A percentile compares a stretch with the other conserved stretches of the same genome.
These are phyloP conservation scores for Tulasnella calospora DNA, from an alignment of 768 basidiomycete species.

Conservation along the genomic window DNA sequence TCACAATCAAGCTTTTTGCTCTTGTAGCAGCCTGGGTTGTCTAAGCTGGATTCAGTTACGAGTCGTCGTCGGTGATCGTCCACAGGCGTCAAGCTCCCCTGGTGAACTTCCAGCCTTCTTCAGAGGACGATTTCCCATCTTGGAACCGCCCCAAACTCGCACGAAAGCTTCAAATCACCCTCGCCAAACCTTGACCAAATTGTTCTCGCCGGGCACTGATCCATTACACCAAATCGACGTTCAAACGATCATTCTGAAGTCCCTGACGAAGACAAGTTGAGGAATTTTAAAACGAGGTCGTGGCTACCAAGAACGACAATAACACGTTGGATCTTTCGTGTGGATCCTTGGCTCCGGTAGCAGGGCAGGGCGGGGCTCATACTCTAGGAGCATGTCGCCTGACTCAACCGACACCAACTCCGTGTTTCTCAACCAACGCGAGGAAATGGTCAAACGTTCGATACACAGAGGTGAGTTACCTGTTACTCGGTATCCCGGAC, in stretches of 20 bases:
- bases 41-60: no score
- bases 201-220: constrained; percentile 66
- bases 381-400: no score
- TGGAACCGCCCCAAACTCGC: constrained; percentile 98
- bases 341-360: constrained; percentile 66
- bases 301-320: constrained; percentile 88
- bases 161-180: constrained; percentile 77
- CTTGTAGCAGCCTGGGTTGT: no score
- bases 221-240: constrained; percentile 89
- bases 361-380: no score
- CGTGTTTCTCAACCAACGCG: no score
- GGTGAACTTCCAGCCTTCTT: constrained; percentile 87
- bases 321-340: constrained; percentile 84
- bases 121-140: constrained; percentile 57
- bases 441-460: no score
- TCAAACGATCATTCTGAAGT: constrained; percentile 94
- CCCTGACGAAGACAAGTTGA: constrained; percentile 89
- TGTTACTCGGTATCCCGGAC: no score
- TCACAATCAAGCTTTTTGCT: no score
- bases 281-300: constrained; percentile 78
- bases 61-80: constrained; percentile 60
- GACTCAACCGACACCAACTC: no score
- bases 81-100: constrained; percentile 80
- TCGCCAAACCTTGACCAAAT: constrained; percentile 96
- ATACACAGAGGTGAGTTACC: no score